phyloP scores from a whole-genome alignment of 495 filamentous ascomycete genomes.

The Penicillium fimorum region DNA sequence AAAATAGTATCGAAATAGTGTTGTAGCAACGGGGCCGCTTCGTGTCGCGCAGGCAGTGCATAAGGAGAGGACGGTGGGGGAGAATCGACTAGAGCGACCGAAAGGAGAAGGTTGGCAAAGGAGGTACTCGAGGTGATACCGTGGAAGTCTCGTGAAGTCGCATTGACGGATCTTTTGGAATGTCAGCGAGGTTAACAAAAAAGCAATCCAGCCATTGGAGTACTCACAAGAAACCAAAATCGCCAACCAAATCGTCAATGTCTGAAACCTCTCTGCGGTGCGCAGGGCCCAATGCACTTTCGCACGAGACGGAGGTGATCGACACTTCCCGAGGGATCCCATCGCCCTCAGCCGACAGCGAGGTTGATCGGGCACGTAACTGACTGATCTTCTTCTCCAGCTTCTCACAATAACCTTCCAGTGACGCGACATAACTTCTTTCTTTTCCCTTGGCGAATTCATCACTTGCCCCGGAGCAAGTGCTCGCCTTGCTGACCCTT shows the following conservation, averaged over 20 bases:
- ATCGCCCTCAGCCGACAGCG: conserved; percentile 55
- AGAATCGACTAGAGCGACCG: conserved; percentile 64
- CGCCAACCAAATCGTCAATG: conserved; percentile 76
- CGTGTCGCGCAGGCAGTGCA: conserved; percentile 62
- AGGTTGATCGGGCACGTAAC: conserved; percentile 53
- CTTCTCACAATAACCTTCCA: conserved; percentile 84
- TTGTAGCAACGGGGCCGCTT: conserved; percentile 65
- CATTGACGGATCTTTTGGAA: conserved; percentile 72
- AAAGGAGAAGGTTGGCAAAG: conserved; percentile 78
- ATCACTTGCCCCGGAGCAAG: conserved; percentile 91
- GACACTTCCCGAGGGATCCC: conserved; percentile 59
- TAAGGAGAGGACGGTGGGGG: conserved; percentile 57
- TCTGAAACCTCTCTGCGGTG: conserved; percentile 64
- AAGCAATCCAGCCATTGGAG: background rate
- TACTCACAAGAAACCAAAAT: conserved; percentile 74
- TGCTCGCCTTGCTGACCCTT: conserved; percentile 71
- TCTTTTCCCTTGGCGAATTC: conserved; percentile 94
- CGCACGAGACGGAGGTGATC: conserved; percentile 43
- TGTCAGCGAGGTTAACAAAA: conserved; percentile 7
- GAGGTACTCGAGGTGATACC: conserved; percentile 81
- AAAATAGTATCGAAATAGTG: conserved; percentile 82
- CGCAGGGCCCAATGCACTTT: conserved; percentile 34
- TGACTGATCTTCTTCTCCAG: conserved; percentile 70
- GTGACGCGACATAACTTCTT: conserved; percentile 87
- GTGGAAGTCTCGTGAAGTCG: conserved; percentile 87